phyloP scores from a whole-genome alignment of 169 alveolate genomes.

The Plasmodium berghei region DNA sequence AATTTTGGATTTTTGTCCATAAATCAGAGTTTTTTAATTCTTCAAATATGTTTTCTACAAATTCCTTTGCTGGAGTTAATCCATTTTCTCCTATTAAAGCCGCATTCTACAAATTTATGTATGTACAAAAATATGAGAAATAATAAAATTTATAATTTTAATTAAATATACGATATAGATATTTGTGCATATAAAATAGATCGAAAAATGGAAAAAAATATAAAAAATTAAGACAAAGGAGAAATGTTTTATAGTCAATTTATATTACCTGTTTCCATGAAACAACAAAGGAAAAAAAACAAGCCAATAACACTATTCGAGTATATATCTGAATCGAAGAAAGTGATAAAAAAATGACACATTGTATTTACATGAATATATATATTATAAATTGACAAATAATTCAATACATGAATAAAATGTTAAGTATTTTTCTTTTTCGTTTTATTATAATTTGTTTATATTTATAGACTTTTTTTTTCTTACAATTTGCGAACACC shows the following conservation, averaged over 20 bases:
- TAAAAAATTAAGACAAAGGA: background rate
- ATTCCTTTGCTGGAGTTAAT: slow-evolving; percentile 55
- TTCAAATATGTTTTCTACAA: slow-evolving; percentile 11
- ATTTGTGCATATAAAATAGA: no score
- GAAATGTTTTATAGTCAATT: background rate
- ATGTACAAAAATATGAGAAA: no score
- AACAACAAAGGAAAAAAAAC: slow-evolving; percentile 47
- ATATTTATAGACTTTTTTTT: no score
- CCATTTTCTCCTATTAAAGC: slow-evolving; percentile 59
- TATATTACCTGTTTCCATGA: slow-evolving; percentile 47
- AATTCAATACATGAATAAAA: background rate
- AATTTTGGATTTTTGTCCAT: slow-evolving; percentile 37
- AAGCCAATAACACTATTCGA: slow-evolving; percentile 22
- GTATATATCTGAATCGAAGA: slow-evolving; percentile 19
- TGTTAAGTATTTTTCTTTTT: background rate
- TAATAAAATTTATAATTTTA: no score
- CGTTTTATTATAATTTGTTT: no score
- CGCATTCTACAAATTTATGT: background rate
- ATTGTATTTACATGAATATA: background rate
- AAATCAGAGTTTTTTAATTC: slow-evolving; percentile 2
- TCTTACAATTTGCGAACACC: slow-evolving; percentile 47
- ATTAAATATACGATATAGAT: no score
- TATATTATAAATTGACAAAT: background rate
- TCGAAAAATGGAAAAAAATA: no score
- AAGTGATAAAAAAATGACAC: background rate